Evolutionary conservation across 805 yeast genomes (phyloP), one percentile per base, ranked within the genome.

Genomic region (Cyberlindnera lachancei): DNA sequence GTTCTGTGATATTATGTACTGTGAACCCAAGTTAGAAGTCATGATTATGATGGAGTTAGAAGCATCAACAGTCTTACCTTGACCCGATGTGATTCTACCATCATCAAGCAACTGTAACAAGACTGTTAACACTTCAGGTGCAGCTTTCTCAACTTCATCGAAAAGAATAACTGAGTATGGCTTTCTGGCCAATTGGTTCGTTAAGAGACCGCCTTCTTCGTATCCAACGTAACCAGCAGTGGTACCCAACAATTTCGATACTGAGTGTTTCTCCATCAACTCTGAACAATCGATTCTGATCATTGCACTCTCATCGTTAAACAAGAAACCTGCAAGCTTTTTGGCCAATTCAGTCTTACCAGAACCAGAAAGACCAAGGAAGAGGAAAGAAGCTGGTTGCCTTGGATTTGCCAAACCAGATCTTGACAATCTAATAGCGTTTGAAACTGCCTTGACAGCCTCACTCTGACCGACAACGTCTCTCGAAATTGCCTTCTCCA

Each of bases 331-430:
- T 9, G 98, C 97, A 17, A 92, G 72, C 52, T 88, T 92, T 73
- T 92, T 92, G 16, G 98, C 97, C 47, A 92, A 69, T 59, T 92
- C 97, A 7, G 98, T 92, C 70, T 92, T 92, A 73, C 98, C 98
- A 6, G 96, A 86, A 49, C 98, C 98, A 3, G 95, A 84, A 38
- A 90, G 72, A 38, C 98, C 98, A 40, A 94, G 66, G 71, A 92
- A 92, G 53, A 92, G 54, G 72, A 92, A 92, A 11, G 95, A 84
- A 1, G 97, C 86, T 6, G 98, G 98, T 45, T 94, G 95, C 58
- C 87, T 74, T 34, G 98, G 98, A 58, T 92, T 92, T 16, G 96
- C 83, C 43, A 92, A 70, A 15, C 98, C 98, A 9, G 97, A 88
- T 56, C 98, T 75, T 13, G 85, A 76, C 48, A 92, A 70, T 60